Evolutionary conservation across 192 early-diverging fungal genomes (phyloP).

Genomic region (Geranomyces michiganensis): DNA sequence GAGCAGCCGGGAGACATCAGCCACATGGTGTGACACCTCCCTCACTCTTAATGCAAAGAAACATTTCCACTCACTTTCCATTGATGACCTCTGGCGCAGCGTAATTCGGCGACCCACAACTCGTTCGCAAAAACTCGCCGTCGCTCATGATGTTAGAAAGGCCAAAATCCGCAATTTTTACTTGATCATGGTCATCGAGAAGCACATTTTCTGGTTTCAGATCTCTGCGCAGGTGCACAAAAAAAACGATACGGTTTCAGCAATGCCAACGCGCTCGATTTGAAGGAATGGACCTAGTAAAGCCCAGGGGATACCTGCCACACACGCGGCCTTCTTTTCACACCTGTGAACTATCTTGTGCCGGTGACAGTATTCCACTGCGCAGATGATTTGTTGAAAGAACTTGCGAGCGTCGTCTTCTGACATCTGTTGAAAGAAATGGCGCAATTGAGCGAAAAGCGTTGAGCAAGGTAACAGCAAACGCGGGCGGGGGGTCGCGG

Average conservation of each 20-base stretch:
- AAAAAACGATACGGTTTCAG: slow-evolving; percentile 1
- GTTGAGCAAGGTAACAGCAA: too few relatives aligned
- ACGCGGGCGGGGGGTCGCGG: too few relatives aligned
- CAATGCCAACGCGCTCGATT: too few relatives aligned
- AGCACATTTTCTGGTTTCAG: slow-evolving; percentile 64
- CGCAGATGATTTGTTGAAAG: slow-evolving; percentile 62
- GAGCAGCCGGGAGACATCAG: too few relatives aligned
- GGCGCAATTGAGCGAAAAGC: not conserved
- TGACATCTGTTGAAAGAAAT: slow-evolving; percentile 41
- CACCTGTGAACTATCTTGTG: slow-evolving; percentile 58
- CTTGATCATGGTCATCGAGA: slow-evolving; percentile 57
- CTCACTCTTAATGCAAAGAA: not conserved
- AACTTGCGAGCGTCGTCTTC: slow-evolving; percentile 58
- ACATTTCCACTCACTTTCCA: slow-evolving; percentile 59
- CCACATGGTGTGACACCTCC: too few relatives aligned
- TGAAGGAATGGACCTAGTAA: too few relatives aligned
- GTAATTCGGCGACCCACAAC: slow-evolving; percentile 62
- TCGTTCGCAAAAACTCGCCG: slow-evolving; percentile 60
- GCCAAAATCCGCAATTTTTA: slow-evolving; percentile 68
- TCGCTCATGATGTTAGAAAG: slow-evolving; percentile 56
- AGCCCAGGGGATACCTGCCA: too few relatives aligned
- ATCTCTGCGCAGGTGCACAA: too few relatives aligned
- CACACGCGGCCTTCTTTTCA: too few relatives aligned
- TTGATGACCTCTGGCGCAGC: slow-evolving; percentile 73
- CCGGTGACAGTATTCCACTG: slow-evolving; percentile 63